Conservation (phyloP, 305 asterid genomes). For the Fraxinus albicans region DNA sequence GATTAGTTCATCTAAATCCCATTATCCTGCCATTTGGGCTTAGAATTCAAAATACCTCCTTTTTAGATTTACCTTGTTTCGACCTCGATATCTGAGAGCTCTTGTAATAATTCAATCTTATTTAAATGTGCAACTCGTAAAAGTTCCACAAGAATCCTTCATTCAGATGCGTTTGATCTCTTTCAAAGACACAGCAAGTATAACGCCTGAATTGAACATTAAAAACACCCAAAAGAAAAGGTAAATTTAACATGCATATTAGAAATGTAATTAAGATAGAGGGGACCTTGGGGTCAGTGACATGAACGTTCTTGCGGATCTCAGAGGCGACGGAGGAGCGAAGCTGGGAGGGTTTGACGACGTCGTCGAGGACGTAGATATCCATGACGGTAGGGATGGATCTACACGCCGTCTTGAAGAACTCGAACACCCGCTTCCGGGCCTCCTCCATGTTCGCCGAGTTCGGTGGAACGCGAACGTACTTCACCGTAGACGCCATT, state of each 20-base stretch:
- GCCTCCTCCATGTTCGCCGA: conserved; percentile 73
- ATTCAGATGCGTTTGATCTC: no score
- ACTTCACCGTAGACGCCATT: conserved; percentile 72
- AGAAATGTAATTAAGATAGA: neutral
- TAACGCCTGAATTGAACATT: neutral
- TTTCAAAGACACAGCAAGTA: neutral
- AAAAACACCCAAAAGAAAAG: neutral
- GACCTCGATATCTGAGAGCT: neutral
- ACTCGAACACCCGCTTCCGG: conserved; percentile 56
- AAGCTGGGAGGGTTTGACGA: conserved; percentile 64
- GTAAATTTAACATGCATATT: neutral
- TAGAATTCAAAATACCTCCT: neutral
- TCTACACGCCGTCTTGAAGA: conserved; percentile 85
- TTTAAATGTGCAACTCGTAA: no score
- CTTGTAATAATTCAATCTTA: neutral
- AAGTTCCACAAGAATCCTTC: no score
- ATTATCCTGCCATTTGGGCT: neutral
- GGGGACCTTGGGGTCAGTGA: conserved; percentile 67
- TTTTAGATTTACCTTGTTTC: neutral
- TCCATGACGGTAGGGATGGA: conserved; percentile 83
- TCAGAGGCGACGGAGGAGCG: conserved; percentile 67
- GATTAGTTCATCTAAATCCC: neutral
- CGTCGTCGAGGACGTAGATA: conserved; percentile 66
- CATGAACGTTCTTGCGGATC: conserved; percentile 71
- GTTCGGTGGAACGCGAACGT: conserved; percentile 71